Conservation (phyloP, 2,329 filamentous ascomycete species). For the Madurella fahalii region DNA sequence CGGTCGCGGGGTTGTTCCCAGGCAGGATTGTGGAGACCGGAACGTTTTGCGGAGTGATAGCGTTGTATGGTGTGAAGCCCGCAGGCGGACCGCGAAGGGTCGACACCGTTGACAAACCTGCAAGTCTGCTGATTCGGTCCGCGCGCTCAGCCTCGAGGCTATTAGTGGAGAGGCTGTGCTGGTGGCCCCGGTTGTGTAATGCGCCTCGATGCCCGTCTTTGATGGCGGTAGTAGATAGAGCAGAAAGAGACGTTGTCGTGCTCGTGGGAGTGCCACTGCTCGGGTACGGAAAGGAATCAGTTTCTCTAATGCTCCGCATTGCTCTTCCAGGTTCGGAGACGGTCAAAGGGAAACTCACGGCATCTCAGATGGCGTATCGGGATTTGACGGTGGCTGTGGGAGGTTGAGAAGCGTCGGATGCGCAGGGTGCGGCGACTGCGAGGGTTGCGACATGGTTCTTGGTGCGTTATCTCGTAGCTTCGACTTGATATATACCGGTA, state of each 20-base stretch:
- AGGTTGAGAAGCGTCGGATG: constrained; percentile 75
- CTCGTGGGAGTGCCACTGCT: constrained; percentile 86
- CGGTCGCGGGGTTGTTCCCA: constrained; percentile 1
- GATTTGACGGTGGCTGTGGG: constrained; percentile 74
- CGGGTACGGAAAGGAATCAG: neutral
- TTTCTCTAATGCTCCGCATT: neutral
- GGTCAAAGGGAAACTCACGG: constrained; percentile 58
- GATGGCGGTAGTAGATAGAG: constrained; percentile 89
- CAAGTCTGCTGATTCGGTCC: constrained; percentile 90
- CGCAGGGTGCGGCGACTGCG: neutral
- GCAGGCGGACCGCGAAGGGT: constrained; percentile 58
- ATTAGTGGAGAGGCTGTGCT: constrained; percentile 59
- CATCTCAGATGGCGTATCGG: constrained; percentile 82
- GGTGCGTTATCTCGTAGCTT: neutral
- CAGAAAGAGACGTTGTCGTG: constrained; percentile 84
- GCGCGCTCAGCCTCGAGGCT: constrained; percentile 88
- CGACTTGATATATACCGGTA: neutral
- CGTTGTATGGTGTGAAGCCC: constrained; percentile 27
- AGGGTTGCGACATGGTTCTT: constrained; percentile 34
- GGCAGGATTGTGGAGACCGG: constrained; percentile 47
- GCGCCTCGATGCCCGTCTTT: constrained; percentile 91
- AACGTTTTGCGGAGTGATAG: constrained; percentile 43
- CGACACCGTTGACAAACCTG: constrained; percentile 83
- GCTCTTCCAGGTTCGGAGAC: constrained; percentile 1
- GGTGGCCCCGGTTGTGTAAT: constrained; percentile 56